These are phyloP conservation scores for Kuraishia borneana DNA, from an alignment of 805 yeast genomes.

Conservation along the genomic window DNA sequence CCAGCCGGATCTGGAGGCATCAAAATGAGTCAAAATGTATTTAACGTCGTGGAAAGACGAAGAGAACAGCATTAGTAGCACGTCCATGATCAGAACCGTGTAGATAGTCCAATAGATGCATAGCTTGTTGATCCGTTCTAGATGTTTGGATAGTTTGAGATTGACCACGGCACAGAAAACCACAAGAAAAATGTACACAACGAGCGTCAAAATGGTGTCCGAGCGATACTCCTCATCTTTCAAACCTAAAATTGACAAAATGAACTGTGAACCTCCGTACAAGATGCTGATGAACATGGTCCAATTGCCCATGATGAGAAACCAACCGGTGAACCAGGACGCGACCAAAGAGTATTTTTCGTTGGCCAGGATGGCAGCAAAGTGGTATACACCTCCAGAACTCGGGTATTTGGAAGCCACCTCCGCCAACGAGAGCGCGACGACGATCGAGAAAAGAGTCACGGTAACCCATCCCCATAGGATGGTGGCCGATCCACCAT, in stretches of 20 bases:
- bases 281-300: slow-evolving; percentile 64
- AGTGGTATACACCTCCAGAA: slow-evolving; percentile 68
- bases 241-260: slow-evolving; percentile 55
- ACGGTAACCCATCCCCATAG: slow-evolving; percentile 67
- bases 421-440: slow-evolving; percentile 67
- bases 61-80: slow-evolving; percentile 47
- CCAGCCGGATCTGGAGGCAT: slow-evolving; percentile 69
- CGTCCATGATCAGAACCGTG: slow-evolving; percentile 58
- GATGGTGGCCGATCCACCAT: slow-evolving; percentile 71
- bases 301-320: slow-evolving; percentile 65
- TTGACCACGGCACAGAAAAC: slow-evolving; percentile 52
- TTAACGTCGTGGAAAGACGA: slow-evolving; percentile 46
- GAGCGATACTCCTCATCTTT: slow-evolving; percentile 47
- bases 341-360: slow-evolving; percentile 42
- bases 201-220: slow-evolving; percentile 42
- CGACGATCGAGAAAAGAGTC: slow-evolving; percentile 49
- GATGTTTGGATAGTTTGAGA: slow-evolving; percentile 42
- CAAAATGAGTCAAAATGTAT: slow-evolving; percentile 54
- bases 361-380: slow-evolving; percentile 59
- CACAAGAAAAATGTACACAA: slow-evolving; percentile 45
- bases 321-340: slow-evolving; percentile 78
- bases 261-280: slow-evolving; percentile 68
- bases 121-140: slow-evolving; percentile 53
- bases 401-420: slow-evolving; percentile 69
- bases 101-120: slow-evolving; percentile 71